phyloP scores from a whole-genome alignment of 306 rosid genomes.

The Dryas octopetala region DNA sequence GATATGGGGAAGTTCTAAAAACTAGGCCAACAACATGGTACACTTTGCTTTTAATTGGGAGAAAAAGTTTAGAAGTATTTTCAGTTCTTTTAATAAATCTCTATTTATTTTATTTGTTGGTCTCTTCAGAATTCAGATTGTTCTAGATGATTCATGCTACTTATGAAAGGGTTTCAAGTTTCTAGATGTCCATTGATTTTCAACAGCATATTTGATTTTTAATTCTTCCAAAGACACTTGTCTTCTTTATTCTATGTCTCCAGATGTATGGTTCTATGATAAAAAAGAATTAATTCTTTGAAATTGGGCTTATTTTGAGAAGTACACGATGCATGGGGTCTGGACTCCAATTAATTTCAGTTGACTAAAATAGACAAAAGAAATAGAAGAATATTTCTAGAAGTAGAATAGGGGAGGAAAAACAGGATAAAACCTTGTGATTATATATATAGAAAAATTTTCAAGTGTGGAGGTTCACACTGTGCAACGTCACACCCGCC shows the following conservation, averaged over 20 bases:
- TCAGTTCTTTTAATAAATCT: too few relatives aligned
- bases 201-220: background rate
- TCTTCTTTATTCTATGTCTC: background rate
- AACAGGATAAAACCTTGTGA: background rate
- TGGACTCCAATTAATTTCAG: background rate
- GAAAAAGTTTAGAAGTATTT: too few relatives aligned
- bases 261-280: background rate
- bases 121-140: background rate
- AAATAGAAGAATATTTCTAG: background rate
- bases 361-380: background rate
- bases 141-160: background rate
- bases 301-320: background rate
- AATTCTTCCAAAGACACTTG: background rate
- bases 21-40: too few relatives aligned
- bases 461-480: too few relatives aligned
- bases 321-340: background rate
- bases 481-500: too few relatives aligned
- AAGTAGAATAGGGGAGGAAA: background rate
- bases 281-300: background rate
- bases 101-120: too few relatives aligned
- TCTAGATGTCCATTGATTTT: constrained; percentile 21
- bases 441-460: too few relatives aligned
- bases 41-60: too few relatives aligned
- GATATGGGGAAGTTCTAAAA: too few relatives aligned
- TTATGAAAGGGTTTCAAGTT: background rate